phyloP scores from a whole-genome alignment of 1,139 yeast species.

The Pichia sp. region DNA sequence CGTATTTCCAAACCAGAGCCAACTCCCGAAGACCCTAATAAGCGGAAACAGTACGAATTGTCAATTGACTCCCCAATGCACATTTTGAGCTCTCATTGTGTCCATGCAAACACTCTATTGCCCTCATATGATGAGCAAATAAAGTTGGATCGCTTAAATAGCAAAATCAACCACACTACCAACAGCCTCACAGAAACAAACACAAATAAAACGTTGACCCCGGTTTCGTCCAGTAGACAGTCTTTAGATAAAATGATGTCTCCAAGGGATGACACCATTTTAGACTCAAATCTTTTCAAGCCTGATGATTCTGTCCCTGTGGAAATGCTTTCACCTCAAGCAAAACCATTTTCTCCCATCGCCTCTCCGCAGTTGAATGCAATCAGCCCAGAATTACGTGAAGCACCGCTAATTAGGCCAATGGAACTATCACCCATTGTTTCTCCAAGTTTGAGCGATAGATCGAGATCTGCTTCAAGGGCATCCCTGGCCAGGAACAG shows the following conservation, averaged over 20 bases:
- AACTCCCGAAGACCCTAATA: conserved; percentile 47
- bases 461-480: conserved; percentile 12
- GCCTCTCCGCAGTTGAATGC: conserved; percentile 31
- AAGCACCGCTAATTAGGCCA: conserved; percentile 15
- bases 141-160: conserved; percentile 9
- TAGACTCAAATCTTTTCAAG: conserved; percentile 57
- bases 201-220: conserved; percentile 13
- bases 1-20: conserved; percentile 62
- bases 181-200: conserved; percentile 1
- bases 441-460: conserved; percentile 6
- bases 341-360: conserved; percentile 34
- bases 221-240: conserved; percentile 8
- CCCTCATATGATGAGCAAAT: conserved; percentile 47
- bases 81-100: conserved; percentile 57
- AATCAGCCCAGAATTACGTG: conserved; percentile 27
- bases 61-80: conserved; percentile 90
- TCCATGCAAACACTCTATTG: conserved; percentile 67
- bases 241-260: conserved; percentile 28
- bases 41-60: conserved; percentile 84
- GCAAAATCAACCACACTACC: not conserved
- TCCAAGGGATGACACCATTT: conserved; percentile 36
- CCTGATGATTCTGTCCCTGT: conserved; percentile 43
- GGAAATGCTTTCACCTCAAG: conserved; percentile 47
- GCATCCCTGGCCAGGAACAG: conserved; percentile 7
- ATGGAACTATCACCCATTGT: conserved; percentile 18